Base-by-base conservation (phyloP, 768 basidiomycete species). In the Pisolithus marmoratus region DNA sequence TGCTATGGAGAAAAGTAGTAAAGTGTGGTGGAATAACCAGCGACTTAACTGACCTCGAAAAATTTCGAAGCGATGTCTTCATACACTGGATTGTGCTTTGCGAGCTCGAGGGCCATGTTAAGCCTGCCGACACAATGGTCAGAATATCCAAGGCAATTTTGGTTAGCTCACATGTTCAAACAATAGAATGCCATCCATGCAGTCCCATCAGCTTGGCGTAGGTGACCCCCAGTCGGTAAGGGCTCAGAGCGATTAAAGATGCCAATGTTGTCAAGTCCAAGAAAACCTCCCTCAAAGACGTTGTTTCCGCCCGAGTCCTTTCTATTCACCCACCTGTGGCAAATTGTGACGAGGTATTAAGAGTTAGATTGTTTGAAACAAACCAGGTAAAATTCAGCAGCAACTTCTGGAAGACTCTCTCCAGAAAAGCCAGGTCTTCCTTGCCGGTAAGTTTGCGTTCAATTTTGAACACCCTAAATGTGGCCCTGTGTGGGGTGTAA, bases 121-220 rank as follows among this genome's bases (percentile, higher is more conserved):
- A 99, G 70, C 92, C 91, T 94, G 51, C 22, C 49, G 23, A 6
- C 37, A 48, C 29, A 46, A 51, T 55, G 55, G 19, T 36, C 47
- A 38, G 50, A 31, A 37, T 23, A n/a, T 15, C 23, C 40, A 44
- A 19, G 38, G 17, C 14, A 9, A 53, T 34, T 27, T 47, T 40
- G 36, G 31, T 3, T 8, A 26, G 60, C 82, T 59, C 54, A 90
- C 96, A 98, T 98, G 63, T 96, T 96, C 52, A 98, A 70, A 59
- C 87, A 93, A 70, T 95, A 99, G 74, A 98, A 99, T 29, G 94
- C 96, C 96, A 99, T 99, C 96, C 96, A 99, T 0, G 95, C 92
- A 6, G 96, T 99, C 8, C 95, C 95, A 65, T 99, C 96, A 8
- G 96, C 94, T 71, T 99, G 96, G 49, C 95, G 93, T 53, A 99